Percentiles rank a stretch among this genome's conserved stretches.
Evolutionary conservation across 2,329 filamentous ascomycete species (phyloP).

Genomic region (Trichoderma sp.): DNA sequence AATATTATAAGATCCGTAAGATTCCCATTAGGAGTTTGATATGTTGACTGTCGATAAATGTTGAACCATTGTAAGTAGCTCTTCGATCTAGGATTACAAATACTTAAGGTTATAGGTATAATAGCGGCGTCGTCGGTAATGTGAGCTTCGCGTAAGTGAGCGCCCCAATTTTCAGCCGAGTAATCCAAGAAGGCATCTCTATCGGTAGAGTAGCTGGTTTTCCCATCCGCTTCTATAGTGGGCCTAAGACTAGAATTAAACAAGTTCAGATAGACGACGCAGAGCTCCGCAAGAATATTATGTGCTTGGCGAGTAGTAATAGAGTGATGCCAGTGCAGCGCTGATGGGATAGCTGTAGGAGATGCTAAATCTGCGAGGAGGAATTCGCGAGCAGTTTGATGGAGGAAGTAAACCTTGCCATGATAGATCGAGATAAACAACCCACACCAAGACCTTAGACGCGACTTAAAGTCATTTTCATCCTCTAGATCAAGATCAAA

Average conservation of each 20-base stretch:
- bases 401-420: constrained; percentile 35
- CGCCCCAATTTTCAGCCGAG: constrained; percentile 29
- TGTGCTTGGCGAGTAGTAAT: constrained; percentile 30
- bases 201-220: neutral
- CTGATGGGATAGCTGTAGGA: neutral
- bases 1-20: neutral
- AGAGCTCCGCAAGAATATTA: constrained; percentile 30
- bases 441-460: constrained; percentile 32
- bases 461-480: constrained; percentile 27
- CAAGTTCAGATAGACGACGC: constrained; percentile 30
- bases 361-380: constrained; percentile 27
- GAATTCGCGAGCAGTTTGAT: constrained; percentile 39
- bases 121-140: constrained; percentile 23
- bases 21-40: neutral
- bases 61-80: constrained; percentile 18
- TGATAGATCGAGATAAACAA: constrained; percentile 36
- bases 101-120: constrained; percentile 15
- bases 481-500: constrained; percentile 31
- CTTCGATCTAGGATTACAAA: constrained; percentile 27
- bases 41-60: constrained; percentile 2
- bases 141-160: constrained; percentile 29
- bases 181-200: constrained; percentile 29
- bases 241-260: constrained; percentile 21
- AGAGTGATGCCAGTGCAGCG: constrained; percentile 28
- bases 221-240: neutral